These are phyloP conservation scores for Lactarius hatsudake DNA, from an alignment of 768 basidiomycete genomes.

Conservation along the genomic window DNA sequence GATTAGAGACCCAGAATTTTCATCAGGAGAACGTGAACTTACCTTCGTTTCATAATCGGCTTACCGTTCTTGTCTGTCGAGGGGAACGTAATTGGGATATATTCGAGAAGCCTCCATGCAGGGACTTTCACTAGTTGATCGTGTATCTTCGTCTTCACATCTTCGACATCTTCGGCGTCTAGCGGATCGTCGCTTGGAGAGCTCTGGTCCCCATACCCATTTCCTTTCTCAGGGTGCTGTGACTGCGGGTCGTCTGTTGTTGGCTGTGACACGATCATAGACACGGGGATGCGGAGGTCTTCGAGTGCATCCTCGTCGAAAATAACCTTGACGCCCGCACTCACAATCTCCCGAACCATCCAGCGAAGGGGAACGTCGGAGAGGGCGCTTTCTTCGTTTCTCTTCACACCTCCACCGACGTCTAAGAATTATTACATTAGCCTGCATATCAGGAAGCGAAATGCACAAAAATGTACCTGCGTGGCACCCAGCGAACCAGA, in stretches of 20 bases:
- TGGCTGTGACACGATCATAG: not conserved
- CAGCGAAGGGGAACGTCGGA: conserved; percentile 22
- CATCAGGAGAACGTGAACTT: not conserved
- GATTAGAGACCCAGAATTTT: not conserved
- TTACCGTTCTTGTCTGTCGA: not conserved
- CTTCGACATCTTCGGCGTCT: not conserved
- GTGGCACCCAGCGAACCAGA: conserved; percentile 21
- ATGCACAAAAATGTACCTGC: not conserved
- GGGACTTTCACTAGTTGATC: not conserved
- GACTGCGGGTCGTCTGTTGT: not conserved
- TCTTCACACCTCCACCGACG: conserved; percentile 19
- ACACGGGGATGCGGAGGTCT: not conserved
- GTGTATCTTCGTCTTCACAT: not conserved
- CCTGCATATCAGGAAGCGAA: not conserved
- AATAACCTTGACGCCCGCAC: not conserved
- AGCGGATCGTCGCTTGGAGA: not conserved
- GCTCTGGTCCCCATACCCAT: not conserved
- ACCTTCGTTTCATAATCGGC: not conserved
- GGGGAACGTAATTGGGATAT: not conserved
- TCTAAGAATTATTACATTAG: conserved; percentile 7
- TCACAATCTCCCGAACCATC: conserved; percentile 24
- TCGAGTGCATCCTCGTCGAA: conserved; percentile 5
- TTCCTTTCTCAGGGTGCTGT: not conserved
- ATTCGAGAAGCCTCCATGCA: not conserved
- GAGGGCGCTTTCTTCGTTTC: not conserved